A percentile compares a stretch with the other conserved stretches of the same genome.
Conservation (phyloP, 805 yeast species). For the Wickerhamiella alocasiicola region DNA sequence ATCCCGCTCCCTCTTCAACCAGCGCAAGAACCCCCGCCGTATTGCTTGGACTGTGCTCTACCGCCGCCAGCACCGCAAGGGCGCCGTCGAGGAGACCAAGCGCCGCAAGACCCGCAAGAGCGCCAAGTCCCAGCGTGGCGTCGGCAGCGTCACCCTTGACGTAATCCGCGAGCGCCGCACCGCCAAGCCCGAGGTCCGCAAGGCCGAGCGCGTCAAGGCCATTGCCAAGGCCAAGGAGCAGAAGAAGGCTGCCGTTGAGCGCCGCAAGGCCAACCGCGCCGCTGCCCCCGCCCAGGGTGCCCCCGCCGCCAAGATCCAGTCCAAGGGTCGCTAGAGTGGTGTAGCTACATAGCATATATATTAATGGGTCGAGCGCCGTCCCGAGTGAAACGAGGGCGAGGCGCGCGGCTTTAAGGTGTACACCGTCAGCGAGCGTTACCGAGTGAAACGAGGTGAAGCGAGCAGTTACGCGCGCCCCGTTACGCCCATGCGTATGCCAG, state of each 20-base stretch:
- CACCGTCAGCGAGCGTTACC: too few relatives aligned
- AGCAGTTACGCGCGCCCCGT: too few relatives aligned
- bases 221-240: constrained; percentile 39
- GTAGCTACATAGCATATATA: constrained; percentile 8
- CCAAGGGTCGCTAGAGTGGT: constrained; percentile 97
- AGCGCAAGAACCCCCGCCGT: constrained; percentile 99
- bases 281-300: too few relatives aligned
- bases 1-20: constrained; percentile 95
- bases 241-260: constrained; percentile 78
- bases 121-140: constrained; percentile 97
- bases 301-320: constrained; percentile 93
- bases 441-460: too few relatives aligned
- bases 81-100: constrained; percentile 95
- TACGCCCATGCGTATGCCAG: too few relatives aligned
- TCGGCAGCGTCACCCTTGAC: constrained; percentile 98
- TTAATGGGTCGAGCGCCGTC: constrained; percentile 5
- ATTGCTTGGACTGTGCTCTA: constrained; percentile 97
- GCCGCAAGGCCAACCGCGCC: constrained; percentile 91
- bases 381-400: too few relatives aligned
- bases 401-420: too few relatives aligned
- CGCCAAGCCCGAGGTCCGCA: constrained; percentile 92
- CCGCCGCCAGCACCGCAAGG: constrained; percentile 99
- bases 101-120: constrained; percentile 96
- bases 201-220: constrained; percentile 92
- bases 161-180: constrained; percentile 96